Evolutionary conservation across 140 eudicot genomes (phyloP).

Genomic region (Flaveria floridana): DNA sequence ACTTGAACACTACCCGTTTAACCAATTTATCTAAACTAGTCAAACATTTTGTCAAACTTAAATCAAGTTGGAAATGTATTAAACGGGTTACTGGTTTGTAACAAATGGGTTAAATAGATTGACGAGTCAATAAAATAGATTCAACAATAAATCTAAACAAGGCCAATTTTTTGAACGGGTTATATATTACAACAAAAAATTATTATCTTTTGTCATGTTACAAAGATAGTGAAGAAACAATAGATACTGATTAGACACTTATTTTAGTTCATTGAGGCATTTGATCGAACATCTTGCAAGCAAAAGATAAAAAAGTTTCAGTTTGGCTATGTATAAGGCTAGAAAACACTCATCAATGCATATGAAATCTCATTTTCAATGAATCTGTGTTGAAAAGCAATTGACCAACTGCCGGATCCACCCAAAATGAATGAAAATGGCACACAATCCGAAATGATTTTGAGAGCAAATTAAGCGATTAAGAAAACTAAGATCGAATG

Average conservation of each 20-base stretch:
- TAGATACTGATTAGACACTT: neutral
- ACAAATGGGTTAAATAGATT: neutral
- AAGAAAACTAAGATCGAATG: neutral
- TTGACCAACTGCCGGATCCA: constrained; percentile 27
- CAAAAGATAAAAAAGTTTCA: neutral
- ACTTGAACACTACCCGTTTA: neutral
- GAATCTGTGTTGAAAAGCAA: constrained; percentile 16
- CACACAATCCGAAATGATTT: constrained; percentile 22
- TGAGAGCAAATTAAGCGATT: neutral
- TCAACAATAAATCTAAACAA: neutral
- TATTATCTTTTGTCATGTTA: too few species aligned
- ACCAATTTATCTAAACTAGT: neutral
- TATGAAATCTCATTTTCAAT: constrained; percentile 9
- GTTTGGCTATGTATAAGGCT: too few species aligned
- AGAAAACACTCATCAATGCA: neutral
- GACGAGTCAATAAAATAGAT: neutral
- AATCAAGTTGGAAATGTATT: neutral
- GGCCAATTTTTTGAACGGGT: neutral
- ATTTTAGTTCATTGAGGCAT: neutral
- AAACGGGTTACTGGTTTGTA: neutral
- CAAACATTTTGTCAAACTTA: neutral
- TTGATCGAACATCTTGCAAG: constrained; percentile 4
- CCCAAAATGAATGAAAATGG: constrained; percentile 24
- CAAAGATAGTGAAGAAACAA: too few species aligned
- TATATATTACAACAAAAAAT: neutral